Percentiles rank a stretch among this genome's conserved stretches.
phyloP scores from a whole-genome alignment of 1,284 basidiomycete genomes.

The Sanghuangporus sanghuang region DNA sequence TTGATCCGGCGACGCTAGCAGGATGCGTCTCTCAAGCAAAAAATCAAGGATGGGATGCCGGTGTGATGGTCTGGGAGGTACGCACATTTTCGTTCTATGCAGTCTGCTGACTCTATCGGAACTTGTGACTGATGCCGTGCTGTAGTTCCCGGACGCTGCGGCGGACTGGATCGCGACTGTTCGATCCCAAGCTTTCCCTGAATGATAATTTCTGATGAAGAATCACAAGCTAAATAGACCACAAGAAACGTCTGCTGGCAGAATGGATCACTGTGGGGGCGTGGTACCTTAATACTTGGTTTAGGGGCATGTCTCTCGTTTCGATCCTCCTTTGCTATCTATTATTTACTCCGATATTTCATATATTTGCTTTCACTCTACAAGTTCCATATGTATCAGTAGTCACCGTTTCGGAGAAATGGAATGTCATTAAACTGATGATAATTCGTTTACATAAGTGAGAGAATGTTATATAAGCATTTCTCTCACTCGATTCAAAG shows the following conservation, averaged over 20 bases:
- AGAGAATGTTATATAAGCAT: not conserved
- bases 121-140: constrained; percentile 20
- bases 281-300: not conserved
- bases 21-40: constrained; percentile 50
- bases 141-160: constrained; percentile 38
- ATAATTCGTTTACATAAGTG: not conserved
- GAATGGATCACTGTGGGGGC: not conserved
- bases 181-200: constrained; percentile 37
- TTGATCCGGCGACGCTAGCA: constrained; percentile 46
- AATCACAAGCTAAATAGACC: not conserved
- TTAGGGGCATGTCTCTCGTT: not conserved
- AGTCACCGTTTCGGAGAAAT: not conserved
- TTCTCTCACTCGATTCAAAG: not conserved
- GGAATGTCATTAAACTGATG: not conserved
- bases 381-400: not conserved
- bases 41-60: constrained; percentile 53
- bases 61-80: constrained; percentile 48
- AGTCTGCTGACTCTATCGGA: not conserved
- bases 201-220: constrained; percentile 19
- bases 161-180: constrained; percentile 46
- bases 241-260: not conserved
- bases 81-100: constrained; percentile 18
- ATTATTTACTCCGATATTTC: not conserved
- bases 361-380: not conserved
- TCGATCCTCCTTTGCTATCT: not conserved